Evolutionary conservation across 2,329 filamentous ascomycete genomes (phyloP), one percentile per base, ranked within the genome.

Genomic region (Aspergillus cejpii): DNA sequence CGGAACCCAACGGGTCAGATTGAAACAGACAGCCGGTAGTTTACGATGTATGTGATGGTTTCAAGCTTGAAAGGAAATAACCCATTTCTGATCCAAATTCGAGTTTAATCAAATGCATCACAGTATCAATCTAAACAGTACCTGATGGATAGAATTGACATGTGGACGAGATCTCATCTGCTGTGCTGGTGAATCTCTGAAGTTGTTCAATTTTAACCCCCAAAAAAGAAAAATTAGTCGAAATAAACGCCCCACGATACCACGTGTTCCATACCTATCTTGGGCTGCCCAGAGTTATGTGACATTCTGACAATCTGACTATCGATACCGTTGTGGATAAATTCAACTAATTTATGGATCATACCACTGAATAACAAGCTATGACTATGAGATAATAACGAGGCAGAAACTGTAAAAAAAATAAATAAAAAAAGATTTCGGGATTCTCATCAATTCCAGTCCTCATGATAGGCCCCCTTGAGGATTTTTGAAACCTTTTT

Each of bases 191-290:
- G n/a, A n/a, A n/a, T n/a, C n/a, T n/a, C n/a, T n/a, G n/a, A n/a
- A n/a, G n/a, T n/a, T n/a, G n/a, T n/a, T n/a, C n/a, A n/a, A n/a
- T n/a, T n/a, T n/a, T n/a, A n/a, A n/a, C n/a, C n/a, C n/a, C n/a
- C n/a, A 24, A 21, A 2, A 24, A 39, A 19, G 17, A 24, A n/a
- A 27, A 24, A 39, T n/a, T 2, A 12, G 23, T 15, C 17, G 10
- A 2, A 11, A 19, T 39, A 37, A 20, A 6, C 1, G 43, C 14
- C 43, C 47, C 47, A 49, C 44, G 14, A 36, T n/a, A 46, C 39
- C 47, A 46, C 47, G 43, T 49, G 46, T 46, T 38, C 41, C 39
- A 46, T 28, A 33, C 17, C 26, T 20, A 26, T 15, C 44, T 15
- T 24, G 17, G 31, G 24, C 12, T 37, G 14, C 17, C 14, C 23